A percentile compares a stretch with the other conserved stretches of the same genome.
Conservation (phyloP, 495 filamentous ascomycete genomes). For the Tuber magnatum region DNA sequence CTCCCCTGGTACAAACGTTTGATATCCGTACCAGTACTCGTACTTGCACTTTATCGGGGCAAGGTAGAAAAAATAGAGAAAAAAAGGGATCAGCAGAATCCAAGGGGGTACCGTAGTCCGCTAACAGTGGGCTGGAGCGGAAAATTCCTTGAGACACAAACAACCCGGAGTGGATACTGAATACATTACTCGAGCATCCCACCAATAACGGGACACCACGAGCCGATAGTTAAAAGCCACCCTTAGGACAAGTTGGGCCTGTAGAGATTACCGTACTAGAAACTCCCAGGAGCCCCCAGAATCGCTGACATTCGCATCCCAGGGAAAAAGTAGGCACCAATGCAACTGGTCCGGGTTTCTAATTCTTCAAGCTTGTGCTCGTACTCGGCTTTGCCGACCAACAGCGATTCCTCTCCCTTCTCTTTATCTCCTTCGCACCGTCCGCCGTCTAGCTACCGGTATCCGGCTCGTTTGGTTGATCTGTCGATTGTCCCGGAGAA, state of each 20-base stretch:
- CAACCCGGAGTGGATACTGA: not conserved
- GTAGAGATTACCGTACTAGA: not conserved
- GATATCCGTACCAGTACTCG: too few species aligned
- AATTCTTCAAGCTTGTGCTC: not conserved
- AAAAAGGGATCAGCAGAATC: too few species aligned
- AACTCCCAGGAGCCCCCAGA: not conserved
- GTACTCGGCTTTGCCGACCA: not conserved
- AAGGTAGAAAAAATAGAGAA: too few species aligned
- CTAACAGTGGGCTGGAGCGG: too few species aligned
- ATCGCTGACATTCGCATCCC: not conserved
- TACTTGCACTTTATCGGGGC: too few species aligned
- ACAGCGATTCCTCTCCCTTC: not conserved
- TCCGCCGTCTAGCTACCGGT: not conserved
- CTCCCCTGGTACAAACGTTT: too few species aligned
- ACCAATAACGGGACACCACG: too few species aligned
- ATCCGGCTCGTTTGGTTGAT: not conserved
- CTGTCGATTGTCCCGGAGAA: not conserved
- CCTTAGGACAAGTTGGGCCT: not conserved
- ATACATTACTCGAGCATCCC: too few species aligned
- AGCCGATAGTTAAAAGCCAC: too few species aligned
- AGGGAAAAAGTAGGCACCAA: not conserved
- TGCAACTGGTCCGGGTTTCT: not conserved
- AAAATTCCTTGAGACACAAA: not conserved
- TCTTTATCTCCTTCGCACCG: not conserved
- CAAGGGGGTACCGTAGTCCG: not conserved